Evolutionary conservation across 2,329 filamentous ascomycete species (phyloP), one percentile per base, ranked within the genome.

Genomic region (Talaromyces sp.): DNA sequence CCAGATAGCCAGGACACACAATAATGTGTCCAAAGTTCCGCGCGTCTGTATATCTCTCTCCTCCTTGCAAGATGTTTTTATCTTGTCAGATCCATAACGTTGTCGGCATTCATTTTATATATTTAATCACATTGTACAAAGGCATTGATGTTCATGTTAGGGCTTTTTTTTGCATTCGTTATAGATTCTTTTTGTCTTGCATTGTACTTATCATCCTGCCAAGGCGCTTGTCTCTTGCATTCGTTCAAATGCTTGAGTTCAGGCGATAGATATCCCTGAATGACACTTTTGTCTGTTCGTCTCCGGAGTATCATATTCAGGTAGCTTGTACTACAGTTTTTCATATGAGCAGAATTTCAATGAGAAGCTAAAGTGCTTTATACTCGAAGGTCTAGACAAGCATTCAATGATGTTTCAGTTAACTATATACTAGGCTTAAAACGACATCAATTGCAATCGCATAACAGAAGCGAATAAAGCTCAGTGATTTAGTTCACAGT

Each of bases 101-200:
- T n/a, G 17, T 15, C 10, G 31, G 33, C 47, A 43, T 62, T 62
- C 54, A 47, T 62, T 62, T 7, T 62, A 54, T 43, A 41, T 62
- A 62, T 62, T 54, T 62, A 62, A 62, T 62, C 37, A 62, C 47
- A 62, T 15, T 62, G 60, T 62, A 62, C 43, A 62, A 35, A 62
- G 60, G 31, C 59, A 61, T 61, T 25, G 33, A 50, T n/a, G n/a
- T 39, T 60, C 13, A 50, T 50, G 25, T 50, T 6, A 13, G 3
- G 25, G n/a, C 31, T 54, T 54, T 27, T 35, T 35, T 5, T 54
- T 54, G 50, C 50, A 37, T 54, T 54, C 31, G 1, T 37, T 54
- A 31, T 37, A n/a, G 31, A 37, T 35, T 43, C 22, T 25, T 43
- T 58, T 41, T 58, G 13, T 58, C 35, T 25, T 58, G 56, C 56